Evolutionary conservation across 2,329 filamentous ascomycete genomes (phyloP).

Genomic region (Xylaria sp.): DNA sequence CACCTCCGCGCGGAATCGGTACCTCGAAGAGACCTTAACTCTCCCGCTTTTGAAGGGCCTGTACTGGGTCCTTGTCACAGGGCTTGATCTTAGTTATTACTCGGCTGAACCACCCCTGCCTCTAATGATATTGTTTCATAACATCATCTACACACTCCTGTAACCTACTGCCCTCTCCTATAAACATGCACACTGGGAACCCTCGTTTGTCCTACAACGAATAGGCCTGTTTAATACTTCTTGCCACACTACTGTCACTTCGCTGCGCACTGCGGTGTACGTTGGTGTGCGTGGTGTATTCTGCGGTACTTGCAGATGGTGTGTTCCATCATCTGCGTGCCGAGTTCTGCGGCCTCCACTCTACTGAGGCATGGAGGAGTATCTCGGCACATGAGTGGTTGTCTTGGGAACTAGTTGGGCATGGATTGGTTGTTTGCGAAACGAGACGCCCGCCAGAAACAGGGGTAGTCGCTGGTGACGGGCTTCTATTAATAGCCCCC

Average conservation of each 20-base stretch:
- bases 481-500: slow-evolving; percentile 47
- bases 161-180: background rate
- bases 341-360: slow-evolving; percentile 37
- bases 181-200: background rate
- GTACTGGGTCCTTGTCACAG: slow-evolving; percentile 28
- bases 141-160: background rate
- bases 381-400: slow-evolving; percentile 42
- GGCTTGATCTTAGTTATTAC: slow-evolving; percentile 19
- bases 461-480: slow-evolving; percentile 32
- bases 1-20: slow-evolving; percentile 20
- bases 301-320: slow-evolving; percentile 39
- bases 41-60: slow-evolving; percentile 19
- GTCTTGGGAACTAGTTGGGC: slow-evolving; percentile 28
- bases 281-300: background rate
- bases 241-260: slow-evolving; percentile 7
- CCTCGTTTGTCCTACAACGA: background rate
- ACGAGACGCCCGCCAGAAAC: slow-evolving; percentile 42
- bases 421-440: slow-evolving; percentile 48
- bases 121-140: slow-evolving; percentile 29
- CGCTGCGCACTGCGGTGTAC: slow-evolving; percentile 12
- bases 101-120: slow-evolving; percentile 29
- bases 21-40: slow-evolving; percentile 30
- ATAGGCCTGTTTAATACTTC: background rate
- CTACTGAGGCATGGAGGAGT: slow-evolving; percentile 37
- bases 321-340: slow-evolving; percentile 41